These are phyloP conservation scores for Geosiphon pyriformis DNA, from an alignment of 192 early-diverging fungal species.

Conservation along the genomic window DNA sequence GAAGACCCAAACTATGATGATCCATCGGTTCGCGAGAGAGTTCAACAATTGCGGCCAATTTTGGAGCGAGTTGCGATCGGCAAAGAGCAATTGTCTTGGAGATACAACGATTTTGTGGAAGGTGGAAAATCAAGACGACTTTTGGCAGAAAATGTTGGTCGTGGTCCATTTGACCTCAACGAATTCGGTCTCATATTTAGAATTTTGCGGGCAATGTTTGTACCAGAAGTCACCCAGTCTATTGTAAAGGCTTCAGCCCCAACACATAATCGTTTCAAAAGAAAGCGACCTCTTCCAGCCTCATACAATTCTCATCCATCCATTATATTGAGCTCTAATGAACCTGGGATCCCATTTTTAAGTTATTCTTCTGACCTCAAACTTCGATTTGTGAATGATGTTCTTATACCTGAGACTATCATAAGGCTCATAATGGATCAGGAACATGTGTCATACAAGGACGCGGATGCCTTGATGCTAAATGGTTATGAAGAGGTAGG, in stretches of 20 bases:
- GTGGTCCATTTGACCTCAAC: neutral
- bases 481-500: neutral
- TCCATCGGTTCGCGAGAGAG: neutral
- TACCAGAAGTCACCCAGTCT: conserved; percentile 11
- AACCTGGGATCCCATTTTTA: neutral
- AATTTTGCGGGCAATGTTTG: conserved; percentile 7
- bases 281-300: no score
- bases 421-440: conserved; percentile 14
- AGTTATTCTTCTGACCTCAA: conserved; percentile 6
- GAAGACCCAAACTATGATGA: conserved; percentile 16
- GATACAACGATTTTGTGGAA: conserved; percentile 6
- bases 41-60: conserved; percentile 1
- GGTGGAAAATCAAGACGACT: conserved; percentile 2
- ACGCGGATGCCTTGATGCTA: conserved; percentile 6
- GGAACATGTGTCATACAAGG: conserved; percentile 1
- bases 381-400: conserved; percentile 19
- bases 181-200: conserved; percentile 7
- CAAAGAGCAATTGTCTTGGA: conserved; percentile 8
- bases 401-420: conserved; percentile 17
- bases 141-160: conserved; percentile 5
- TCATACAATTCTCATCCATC: no score
- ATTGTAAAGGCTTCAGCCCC: no score
- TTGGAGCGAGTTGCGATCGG: neutral
- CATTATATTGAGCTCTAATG: no score
- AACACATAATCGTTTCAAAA: no score